These are phyloP conservation scores for Beauveria scarabaeidicola DNA, from an alignment of 2,329 filamentous ascomycete species.

Conservation along the genomic window DNA sequence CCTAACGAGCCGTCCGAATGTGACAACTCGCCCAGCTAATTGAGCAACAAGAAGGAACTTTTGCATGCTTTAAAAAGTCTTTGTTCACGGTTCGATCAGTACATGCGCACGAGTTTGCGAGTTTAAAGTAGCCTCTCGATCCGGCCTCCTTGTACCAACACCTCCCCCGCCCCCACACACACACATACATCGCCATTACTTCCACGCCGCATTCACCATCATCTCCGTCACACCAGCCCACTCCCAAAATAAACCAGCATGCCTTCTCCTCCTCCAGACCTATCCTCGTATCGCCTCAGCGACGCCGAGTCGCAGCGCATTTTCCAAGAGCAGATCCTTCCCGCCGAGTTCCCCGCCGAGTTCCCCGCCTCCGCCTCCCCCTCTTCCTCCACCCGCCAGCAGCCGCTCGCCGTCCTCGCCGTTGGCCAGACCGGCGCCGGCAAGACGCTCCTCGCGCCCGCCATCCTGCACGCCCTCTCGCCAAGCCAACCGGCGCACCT, in stretches of 20 bases:
- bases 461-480: constrained; percentile 26
- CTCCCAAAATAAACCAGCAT: not conserved
- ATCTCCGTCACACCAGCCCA: not conserved
- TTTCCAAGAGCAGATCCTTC: constrained; percentile 25
- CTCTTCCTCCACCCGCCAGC: constrained; percentile 3
- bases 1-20: too few relatives aligned
- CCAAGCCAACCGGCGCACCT: constrained; percentile 27
- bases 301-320: constrained; percentile 22
- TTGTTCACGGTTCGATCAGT: too few relatives aligned
- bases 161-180: not conserved
- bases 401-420: constrained; percentile 33
- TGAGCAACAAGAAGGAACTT: not conserved
- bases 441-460: constrained; percentile 36
- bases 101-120: not conserved
- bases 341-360: constrained; percentile 25
- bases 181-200: not conserved
- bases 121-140: not conserved
- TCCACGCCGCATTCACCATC: not conserved
- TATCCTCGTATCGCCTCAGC: constrained; percentile 25
- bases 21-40: too few relatives aligned
- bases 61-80: not conserved
- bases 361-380: constrained; percentile 1
- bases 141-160: not conserved
- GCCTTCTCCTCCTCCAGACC: constrained; percentile 20
- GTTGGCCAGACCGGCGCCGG: constrained; percentile 42